Evolutionary conservation across 1,284 basidiomycete genomes (phyloP), one percentile per base, ranked within the genome.

Genomic region (Trametes versicolor): DNA sequence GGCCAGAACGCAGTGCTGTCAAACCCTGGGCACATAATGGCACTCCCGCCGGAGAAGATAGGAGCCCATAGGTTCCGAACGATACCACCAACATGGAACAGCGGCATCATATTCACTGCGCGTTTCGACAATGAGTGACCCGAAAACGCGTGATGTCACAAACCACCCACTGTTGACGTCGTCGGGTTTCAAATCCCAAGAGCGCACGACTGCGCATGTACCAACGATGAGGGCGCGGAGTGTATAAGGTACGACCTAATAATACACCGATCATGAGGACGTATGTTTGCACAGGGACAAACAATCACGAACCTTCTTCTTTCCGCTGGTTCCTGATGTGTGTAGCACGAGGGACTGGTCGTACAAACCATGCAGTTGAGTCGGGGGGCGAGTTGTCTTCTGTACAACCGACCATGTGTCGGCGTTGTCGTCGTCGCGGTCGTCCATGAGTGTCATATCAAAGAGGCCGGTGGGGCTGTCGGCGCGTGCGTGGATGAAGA

Each of bases 21-120:
- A 75, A 90, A 90, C 8, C 82, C 83, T 25, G 78, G 73, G 52
- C 87, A 88, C 73, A 91, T 85, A 65, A 90, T 85, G 3, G 87
- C 81, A 65, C 82, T 83, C 9, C 87, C 87, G 5, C 86, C 84
- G 21, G 86, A 84, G 47, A 87, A 78, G 7, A 89, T 75, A 1
- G 88, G 86, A 9, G 88, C 84, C 21, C 89, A 80, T 27, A 91
- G 79, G 68, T 87, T 89, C 60, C 87, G 85, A 34, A 89, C 82
- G 50, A 90, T 84, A 39, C 88, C 88, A 59, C 88, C 87, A 21
- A 89, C 87, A 70, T 90, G 89, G 78, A 89, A 90, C 36, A 90
- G 81, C 32, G 88, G 88, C 89, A 90, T 90, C 80, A 90, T 89
- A 67, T 84, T 84, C 73, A 83, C 82, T 83, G 32, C 5, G 12